These are phyloP conservation scores for Coemansia sp. DNA, from an alignment of 192 early-diverging fungal genomes.

Conservation along the genomic window DNA sequence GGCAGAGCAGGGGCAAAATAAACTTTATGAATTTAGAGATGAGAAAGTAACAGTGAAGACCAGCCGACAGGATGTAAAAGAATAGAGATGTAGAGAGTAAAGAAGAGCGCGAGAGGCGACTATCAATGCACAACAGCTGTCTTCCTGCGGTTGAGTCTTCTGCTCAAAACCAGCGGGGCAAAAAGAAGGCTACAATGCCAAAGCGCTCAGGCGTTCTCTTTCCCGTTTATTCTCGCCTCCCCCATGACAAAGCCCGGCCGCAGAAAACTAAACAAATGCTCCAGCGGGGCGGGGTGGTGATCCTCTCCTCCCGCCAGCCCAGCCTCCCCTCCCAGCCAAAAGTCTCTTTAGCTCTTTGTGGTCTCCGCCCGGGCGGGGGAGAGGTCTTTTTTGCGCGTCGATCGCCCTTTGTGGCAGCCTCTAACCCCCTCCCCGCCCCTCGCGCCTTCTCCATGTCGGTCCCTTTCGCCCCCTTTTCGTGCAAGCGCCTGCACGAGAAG, in stretches of 20 bases:
- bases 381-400: slow-evolving; percentile 5
- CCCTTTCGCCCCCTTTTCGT: not conserved
- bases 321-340: no score
- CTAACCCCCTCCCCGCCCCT: not conserved
- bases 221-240: no score
- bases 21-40: no score
- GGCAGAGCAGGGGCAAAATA: no score
- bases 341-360: not conserved
- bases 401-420: slow-evolving; percentile 26
- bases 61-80: no score
- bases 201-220: not conserved
- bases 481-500: no score
- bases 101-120: no score
- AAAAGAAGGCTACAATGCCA: not conserved
- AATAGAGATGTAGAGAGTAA: no score
- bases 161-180: not conserved
- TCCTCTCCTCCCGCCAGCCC: not conserved
- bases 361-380: no score
- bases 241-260: not conserved
- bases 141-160: not conserved
- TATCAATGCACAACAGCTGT: not conserved
- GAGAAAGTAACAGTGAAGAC: no score
- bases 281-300: not conserved
- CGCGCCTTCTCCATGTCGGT: not conserved
- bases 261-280: not conserved